Evolutionary conservation across 148 eudicot species (phyloP).

Genomic region (Fagopyrum tataricum): DNA sequence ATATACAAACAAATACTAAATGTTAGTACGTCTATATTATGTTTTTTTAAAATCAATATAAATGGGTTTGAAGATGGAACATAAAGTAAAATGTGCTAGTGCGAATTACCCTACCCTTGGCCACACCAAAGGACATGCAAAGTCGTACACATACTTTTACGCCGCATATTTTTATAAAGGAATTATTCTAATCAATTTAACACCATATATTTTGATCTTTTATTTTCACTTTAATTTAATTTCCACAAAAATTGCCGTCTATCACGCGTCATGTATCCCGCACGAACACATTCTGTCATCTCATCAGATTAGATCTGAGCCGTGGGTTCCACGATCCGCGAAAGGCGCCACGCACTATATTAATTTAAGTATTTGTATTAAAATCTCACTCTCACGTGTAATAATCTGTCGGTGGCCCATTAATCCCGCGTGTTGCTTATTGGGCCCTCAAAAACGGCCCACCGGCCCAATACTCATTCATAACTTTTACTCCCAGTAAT

Average conservation of each 20-base stretch:
- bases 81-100: neutral
- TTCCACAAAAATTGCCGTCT: neutral
- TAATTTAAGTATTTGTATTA: neutral
- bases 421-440: neutral
- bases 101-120: neutral
- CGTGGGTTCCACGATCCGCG: constrained; percentile 27
- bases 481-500: neutral
- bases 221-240: neutral
- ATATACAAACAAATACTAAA: no score
- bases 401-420: constrained; percentile 26
- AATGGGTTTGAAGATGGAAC: neutral
- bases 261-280: constrained; percentile 9
- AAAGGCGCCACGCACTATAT: constrained; percentile 10
- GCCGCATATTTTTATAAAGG: neutral
- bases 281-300: constrained; percentile 3
- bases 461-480: neutral
- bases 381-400: constrained; percentile 23
- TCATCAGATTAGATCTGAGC: constrained; percentile 25
- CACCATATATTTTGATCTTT: neutral
- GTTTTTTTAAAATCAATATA: neutral
- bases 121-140: neutral
- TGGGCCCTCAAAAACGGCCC: neutral
- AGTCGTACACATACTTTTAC: neutral
- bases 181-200: neutral
- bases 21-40: no score